Conservation (phyloP, 2,329 filamentous ascomycete genomes). For the Arthroderma sp. region DNA sequence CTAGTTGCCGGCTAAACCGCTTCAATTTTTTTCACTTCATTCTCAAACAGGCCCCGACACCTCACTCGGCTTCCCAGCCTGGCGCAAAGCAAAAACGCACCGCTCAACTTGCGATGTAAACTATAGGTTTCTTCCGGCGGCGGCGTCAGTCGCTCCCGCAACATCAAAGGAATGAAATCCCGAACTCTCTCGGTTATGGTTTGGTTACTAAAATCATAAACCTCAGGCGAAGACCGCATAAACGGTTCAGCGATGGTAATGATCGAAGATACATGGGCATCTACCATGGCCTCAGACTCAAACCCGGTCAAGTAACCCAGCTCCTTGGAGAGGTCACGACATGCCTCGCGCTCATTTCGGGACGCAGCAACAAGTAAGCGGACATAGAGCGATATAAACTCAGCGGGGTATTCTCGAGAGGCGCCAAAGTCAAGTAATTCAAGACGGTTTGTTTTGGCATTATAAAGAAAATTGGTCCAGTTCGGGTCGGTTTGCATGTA, state of each 20-base stretch:
- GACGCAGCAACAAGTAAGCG: constrained; percentile 69
- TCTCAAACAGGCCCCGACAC: constrained; percentile 63
- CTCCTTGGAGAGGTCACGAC: constrained; percentile 56
- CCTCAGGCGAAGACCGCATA: constrained; percentile 55
- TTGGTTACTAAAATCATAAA: constrained; percentile 88
- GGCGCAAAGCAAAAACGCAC: constrained; percentile 86
- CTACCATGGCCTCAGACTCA: constrained; percentile 73
- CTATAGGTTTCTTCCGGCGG: constrained; percentile 97
- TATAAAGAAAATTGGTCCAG: constrained; percentile 98
- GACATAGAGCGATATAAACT: constrained; percentile 71
- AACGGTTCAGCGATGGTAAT: constrained; percentile 90
- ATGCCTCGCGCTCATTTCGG: constrained; percentile 48
- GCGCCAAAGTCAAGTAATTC: constrained; percentile 95
- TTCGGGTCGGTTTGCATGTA: constrained; percentile 99
- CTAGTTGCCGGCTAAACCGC: constrained; percentile 6
- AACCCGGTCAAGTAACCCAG: constrained; percentile 87
- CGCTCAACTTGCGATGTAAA: constrained; percentile 85
- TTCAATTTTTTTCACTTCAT: constrained; percentile 21
- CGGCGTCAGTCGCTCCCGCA: constrained; percentile 72
- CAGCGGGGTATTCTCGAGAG: constrained; percentile 66
- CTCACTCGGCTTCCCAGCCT: constrained; percentile 67
- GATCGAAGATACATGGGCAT: constrained; percentile 80
- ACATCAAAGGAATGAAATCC: constrained; percentile 80
- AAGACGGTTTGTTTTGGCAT: constrained; percentile 55
- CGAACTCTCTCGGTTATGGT: constrained; percentile 93